phyloP scores from a whole-genome alignment of 257 asterid species.

The Solanum chilense region DNA sequence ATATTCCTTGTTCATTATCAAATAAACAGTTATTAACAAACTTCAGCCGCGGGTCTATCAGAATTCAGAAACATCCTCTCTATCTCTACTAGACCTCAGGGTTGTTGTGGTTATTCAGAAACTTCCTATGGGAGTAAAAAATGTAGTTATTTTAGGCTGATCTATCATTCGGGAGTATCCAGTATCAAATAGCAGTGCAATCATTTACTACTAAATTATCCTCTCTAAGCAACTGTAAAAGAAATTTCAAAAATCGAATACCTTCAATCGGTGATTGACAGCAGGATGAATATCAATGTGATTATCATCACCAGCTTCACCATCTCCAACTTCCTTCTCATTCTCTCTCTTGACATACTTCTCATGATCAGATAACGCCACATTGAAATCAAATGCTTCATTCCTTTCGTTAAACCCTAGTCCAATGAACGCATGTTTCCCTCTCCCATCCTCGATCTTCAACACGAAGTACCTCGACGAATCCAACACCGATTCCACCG shows the following conservation, averaged over 20 bases:
- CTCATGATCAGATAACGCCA: constrained; percentile 83
- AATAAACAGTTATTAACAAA: neutral
- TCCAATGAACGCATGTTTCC: constrained; percentile 87
- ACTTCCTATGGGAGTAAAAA: neutral
- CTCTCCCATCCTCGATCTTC: constrained; percentile 88
- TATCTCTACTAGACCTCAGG: neutral
- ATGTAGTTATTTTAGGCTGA: neutral
- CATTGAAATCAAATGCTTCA: constrained; percentile 97
- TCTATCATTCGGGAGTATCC: neutral
- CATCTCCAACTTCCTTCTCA: constrained; percentile 43
- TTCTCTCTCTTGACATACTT: constrained; percentile 78
- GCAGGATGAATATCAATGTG: constrained; percentile 82
- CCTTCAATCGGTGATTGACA: constrained; percentile 86
- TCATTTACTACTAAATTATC: neutral
- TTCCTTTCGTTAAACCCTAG: constrained; percentile 84
- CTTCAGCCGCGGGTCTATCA: neutral
- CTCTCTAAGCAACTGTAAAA: neutral
- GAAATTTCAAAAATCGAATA: neutral
- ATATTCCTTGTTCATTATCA: neutral
- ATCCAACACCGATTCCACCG: constrained; percentile 86
- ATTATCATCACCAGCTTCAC: constrained; percentile 35
- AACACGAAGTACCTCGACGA: constrained; percentile 88
- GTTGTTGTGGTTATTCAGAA: neutral
- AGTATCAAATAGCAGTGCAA: too few species aligned
- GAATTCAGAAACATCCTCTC: neutral